Percentiles rank a stretch among this genome's conserved stretches.
Conservation (phyloP, 495 filamentous ascomycete species). For the Lichenothelia convexa region DNA sequence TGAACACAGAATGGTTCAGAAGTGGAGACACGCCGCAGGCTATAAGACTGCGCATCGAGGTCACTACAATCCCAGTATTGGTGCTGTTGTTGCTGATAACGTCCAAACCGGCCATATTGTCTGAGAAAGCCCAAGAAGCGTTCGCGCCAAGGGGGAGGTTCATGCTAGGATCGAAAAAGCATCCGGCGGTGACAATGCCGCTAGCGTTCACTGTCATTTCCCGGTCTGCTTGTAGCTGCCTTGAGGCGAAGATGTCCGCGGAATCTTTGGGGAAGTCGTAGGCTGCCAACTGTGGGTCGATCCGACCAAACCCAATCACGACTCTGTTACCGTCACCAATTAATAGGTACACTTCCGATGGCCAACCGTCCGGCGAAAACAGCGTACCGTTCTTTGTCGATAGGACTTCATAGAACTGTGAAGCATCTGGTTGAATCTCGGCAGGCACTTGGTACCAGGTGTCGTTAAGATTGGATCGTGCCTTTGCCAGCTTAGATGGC, state of each 20-base stretch:
- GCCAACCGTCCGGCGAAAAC: constrained; percentile 51
- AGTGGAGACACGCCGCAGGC: constrained; percentile 40
- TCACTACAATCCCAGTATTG: too few relatives aligned
- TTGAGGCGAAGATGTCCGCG: constrained; percentile 25
- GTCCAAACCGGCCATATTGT: constrained; percentile 15
- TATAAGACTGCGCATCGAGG: constrained; percentile 26
- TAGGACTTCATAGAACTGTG: constrained; percentile 33
- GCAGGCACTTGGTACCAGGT: constrained; percentile 36
- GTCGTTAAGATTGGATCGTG: constrained; percentile 37
- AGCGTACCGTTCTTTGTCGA: too few relatives aligned
- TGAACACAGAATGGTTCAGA: constrained; percentile 35
- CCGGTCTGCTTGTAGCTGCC: constrained; percentile 17
- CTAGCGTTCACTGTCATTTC: constrained; percentile 15
- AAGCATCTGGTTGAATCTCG: constrained; percentile 25
- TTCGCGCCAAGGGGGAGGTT: constrained; percentile 28
- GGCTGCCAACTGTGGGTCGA: constrained; percentile 36
- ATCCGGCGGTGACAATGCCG: constrained; percentile 30
- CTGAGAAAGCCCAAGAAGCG: constrained; percentile 37
- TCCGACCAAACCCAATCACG: constrained; percentile 32
- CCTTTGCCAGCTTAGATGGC: constrained; percentile 24
- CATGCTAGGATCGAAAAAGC: constrained; percentile 28
- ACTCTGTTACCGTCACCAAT: constrained; percentile 31
- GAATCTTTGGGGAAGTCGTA: constrained; percentile 30
- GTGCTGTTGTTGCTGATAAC: constrained; percentile 16
- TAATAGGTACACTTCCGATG: constrained; percentile 36